Evolutionary conservation across 768 basidiomycete species (phyloP), one percentile per base, ranked within the genome.

Genomic region (Cantharellus cinnabarinus): DNA sequence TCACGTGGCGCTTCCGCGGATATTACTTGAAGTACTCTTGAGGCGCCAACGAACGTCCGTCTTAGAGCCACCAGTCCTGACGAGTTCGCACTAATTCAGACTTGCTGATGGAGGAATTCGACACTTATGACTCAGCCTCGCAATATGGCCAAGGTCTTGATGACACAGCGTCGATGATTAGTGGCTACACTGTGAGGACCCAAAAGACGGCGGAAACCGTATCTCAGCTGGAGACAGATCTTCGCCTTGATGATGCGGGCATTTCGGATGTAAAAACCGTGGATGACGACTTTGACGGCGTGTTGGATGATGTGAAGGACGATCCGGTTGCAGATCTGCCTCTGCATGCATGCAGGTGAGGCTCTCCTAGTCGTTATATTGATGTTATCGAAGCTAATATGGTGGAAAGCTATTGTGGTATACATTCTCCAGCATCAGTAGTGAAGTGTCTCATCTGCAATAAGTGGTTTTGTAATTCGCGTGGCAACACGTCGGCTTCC

Each of bases 401-500:
- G 20, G n/a, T 50, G 42, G 50, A 14, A 62, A 95, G 94, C 68
- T 99, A 99, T 67, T 99, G 95, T 66, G 95, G 95, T 34, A 97
- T 98, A 50, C 94, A 98, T 71, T 90, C 89, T 53, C 93, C 95
- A 3, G 86, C 93, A 3, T 91, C 89, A 41, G 95, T 99, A 35
- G 95, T 98, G 62, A 95, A 94, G 71, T 94, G 90, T 65, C 77
- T 91, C 55, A 68, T 93, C 55, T 94, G 90, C 67, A 78, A 82
- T 20, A 93, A 93, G 68, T 94, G 90, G 90, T 99, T 99, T 70
- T 99, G 95, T 75, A 99, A 99, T 69, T 94, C 94, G 5, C 81
- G 95, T 40, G 93, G 93, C 59, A 95, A 95, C 67, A 95, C 93
- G 3, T 95, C 93, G 1, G 91, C 93, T 2, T 98, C 94, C 1